phyloP scores from a whole-genome alignment of 345 rosid genomes.

The Gossypium mustelinum region DNA sequence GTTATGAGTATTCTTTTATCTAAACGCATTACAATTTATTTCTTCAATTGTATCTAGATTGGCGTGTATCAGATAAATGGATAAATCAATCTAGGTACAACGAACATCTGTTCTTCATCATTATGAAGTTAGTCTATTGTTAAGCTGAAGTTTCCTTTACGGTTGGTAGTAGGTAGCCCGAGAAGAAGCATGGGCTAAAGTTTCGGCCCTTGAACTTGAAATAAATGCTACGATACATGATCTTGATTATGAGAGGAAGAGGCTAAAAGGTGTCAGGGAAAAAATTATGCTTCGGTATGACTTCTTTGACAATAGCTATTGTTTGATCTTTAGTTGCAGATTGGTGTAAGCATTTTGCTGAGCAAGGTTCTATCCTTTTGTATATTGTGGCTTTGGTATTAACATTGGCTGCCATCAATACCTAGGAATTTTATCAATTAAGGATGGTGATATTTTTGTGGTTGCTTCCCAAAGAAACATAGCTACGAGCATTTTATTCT shows the following conservation, averaged over 20 bases:
- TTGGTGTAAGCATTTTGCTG: background rate
- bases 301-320: background rate
- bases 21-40: background rate
- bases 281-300: slow-evolving; percentile 94
- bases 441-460: slow-evolving; percentile 2
- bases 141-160: slow-evolving; percentile 58
- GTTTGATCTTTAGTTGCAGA: slow-evolving; percentile 8
- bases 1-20: background rate
- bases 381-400: background rate
- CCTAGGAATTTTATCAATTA: background rate
- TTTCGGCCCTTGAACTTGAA: slow-evolving; percentile 80
- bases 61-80: background rate
- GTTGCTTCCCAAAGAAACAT: slow-evolving; percentile 71
- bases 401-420: background rate
- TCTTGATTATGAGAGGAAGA: slow-evolving; percentile 85
- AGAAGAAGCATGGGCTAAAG: slow-evolving; percentile 98
- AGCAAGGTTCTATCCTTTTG: background rate
- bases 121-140: slow-evolving; percentile 15
- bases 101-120: slow-evolving; percentile 6
- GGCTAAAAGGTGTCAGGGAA: slow-evolving; percentile 93
- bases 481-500: slow-evolving; percentile 85
- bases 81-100: slow-evolving; percentile 1
- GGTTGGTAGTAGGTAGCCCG: slow-evolving; percentile 93
- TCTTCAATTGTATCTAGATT: background rate
- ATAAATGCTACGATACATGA: slow-evolving; percentile 70